Evolutionary conservation across 306 rosid genomes (phyloP), one percentile per base, ranked within the genome.

Genomic region (Quercus variabilis): DNA sequence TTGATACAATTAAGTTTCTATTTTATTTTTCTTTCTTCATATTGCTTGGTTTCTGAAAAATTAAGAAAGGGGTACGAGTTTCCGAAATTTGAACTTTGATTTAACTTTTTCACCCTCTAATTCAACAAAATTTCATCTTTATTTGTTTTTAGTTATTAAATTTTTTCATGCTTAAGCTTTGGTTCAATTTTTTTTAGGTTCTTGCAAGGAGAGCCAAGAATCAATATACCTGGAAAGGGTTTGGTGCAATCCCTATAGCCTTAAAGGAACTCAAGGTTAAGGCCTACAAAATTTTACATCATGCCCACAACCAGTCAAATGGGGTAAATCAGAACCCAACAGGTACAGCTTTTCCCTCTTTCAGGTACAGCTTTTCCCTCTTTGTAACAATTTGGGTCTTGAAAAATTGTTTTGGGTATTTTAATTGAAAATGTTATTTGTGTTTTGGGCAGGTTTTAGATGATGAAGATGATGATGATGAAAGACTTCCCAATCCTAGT

Each of bases 141-240:
- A 17, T 77, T 33, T 33, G 35, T 59, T 3, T 64, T 43, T 15
- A 31, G 43, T 1, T n/a, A 17, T 20, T 43, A 2, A 1, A 8
- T 43, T 33, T 33, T 49, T 69, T 13, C 15, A 8, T n/a, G 5
- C 25, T 68, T 2, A 3, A 4, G 4, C 19, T 55, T 7, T 59
- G 55, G 6, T 13, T 49, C 83, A 20, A 15, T 33, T 69, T 57
- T 55, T 33, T 81, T 3, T 28, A 92, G 97, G 96, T 94, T 74
- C 91, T 94, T 46, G 78, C 92, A 1, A 87, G 98, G 59, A 92
- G 90, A 76, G 98, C 94, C 0, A 95, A 95, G 90, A 92, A 95
- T 80, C 99, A 95, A 41, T 95, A 95, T 55, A 81, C 87, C 9
- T 95, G 97, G 99, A 95, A 84, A 76, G 99, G 98, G 5, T 95